These are phyloP conservation scores for Piromyces finnis DNA, from an alignment of 192 early-diverging fungal genomes.

Conservation along the genomic window DNA sequence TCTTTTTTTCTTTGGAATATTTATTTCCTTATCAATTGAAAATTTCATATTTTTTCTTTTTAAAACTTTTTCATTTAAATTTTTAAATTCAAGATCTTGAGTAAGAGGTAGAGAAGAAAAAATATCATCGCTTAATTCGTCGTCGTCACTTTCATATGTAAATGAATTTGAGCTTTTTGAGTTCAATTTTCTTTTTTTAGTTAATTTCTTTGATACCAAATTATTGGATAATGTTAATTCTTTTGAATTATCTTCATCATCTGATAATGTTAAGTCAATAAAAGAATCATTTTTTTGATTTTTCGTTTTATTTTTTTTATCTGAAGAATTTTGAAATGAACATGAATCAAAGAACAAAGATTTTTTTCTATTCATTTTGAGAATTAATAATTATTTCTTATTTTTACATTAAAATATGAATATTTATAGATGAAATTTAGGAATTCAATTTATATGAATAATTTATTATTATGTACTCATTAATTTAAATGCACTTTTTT, in stretches of 20 bases:
- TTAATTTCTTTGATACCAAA: background rate
- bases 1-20: background rate
- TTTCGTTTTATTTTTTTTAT: background rate
- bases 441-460: too few species aligned
- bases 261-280: background rate
- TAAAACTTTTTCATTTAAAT: background rate
- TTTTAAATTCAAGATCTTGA: background rate
- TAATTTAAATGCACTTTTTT: too few species aligned
- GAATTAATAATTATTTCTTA: too few species aligned
- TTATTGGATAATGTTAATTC: background rate
- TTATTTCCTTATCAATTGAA: background rate
- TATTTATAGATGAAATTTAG: too few species aligned
- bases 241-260: background rate
- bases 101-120: background rate
- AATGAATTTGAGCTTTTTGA: background rate
- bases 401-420: too few species aligned
- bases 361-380: too few species aligned
- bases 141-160: background rate
- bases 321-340: background rate
- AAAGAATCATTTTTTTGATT: background rate
- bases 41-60: background rate
- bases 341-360: too few species aligned
- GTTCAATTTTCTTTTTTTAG: background rate
- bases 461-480: too few species aligned
- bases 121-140: background rate